Base-by-base conservation (phyloP, 2,329 filamentous ascomycete genomes). In the Colletotrichum camelliae region DNA sequence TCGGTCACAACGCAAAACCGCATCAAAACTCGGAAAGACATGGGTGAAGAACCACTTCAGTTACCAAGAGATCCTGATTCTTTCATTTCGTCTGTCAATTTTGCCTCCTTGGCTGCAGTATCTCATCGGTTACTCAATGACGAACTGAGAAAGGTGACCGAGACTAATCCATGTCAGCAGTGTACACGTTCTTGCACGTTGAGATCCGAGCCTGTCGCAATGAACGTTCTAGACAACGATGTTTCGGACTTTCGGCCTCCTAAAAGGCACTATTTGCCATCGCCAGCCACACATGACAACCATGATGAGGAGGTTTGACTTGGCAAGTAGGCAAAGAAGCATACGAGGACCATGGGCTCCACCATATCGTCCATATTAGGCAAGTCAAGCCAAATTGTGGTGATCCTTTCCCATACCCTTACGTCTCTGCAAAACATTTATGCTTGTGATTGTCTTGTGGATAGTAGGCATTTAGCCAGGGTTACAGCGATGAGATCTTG, bases 21-120 rank as follows among this genome's bases (percentile, higher is more conserved):
- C 7, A 12, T 52, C 43, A 52, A 7, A 52, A 24, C 16, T 21
- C 7, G n/a, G 10, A 52, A 52, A 7, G 2, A 5, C 2, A 52
- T 24, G 43, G 6, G 4, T 29, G 16, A 5, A 24, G 4, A 5
- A 1, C 21, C 8, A 27, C 1, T 58, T 16, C 7, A 27, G 4
- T 6, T 29, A 27, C 1, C 55, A 29, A 24, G 12, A 18, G 24
- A 48, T 5, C 10, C 15, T 31, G 10, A 4, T 21, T 39, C 4
- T 6, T 61, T 52, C 48, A 67, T 52, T 67, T 52, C 52, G 18
- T 48, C 33, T 35, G 3, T 7, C 16, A 13, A 12, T 37, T 72
- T 72, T 27, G 16, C 55, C 24, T 60, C 18, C 70, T 72, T 72
- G 62, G 70, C 70, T 72, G 70, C 70, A 72, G 60, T 21, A 39